Evolutionary conservation across 2,329 filamentous ascomycete genomes (phyloP), one percentile per base, ranked within the genome.

Genomic region (Neopestalotiopsis rosae): DNA sequence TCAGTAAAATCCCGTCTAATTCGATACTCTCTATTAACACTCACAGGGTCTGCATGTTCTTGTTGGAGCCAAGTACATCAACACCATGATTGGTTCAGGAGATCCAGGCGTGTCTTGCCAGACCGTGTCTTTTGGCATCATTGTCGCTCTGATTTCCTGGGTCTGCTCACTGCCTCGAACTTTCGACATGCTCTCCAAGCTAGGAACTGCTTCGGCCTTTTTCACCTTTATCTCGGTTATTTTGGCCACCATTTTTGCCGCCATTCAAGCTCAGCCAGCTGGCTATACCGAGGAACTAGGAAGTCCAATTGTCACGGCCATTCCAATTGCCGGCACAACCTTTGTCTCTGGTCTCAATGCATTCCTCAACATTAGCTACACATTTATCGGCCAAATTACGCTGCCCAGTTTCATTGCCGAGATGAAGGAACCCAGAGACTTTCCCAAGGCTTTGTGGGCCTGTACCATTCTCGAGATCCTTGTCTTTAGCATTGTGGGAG

Each of bases 321-420:
- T 95, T 24, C 92, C 94, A 0, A 81, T 90, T 2, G 80, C 85
- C 2, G 89, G 91, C 20, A 97, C 94, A 0, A 92, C 92, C 0
- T 97, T 97, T 74, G 93, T 97, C 3, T 84, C 87, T 2, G 94
- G 91, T 28, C 91, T 97, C 86, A 94, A 90, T 66, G 95, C 95
- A 0, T 97, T 97, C 81, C 87, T 98, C 79, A 98, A 98, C 81
- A 98, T 98, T 77, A 94, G 91, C 81, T 98, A 97, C 79, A 97
- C 95, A 0, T 97, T 98, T 78, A 97, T 98, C 73, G 95, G 95
- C 0, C 95, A 98, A 79, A 97, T 97, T 75, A 97, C 95, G 0
- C 86, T 98, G 14, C 95, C 95, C 0, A 95, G 92, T 74, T 98
- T 98, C 83, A 98, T 98, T 72, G 94, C 95, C 3, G 95, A 98